phyloP scores from a whole-genome alignment of 2,329 filamentous ascomycete species.

The Ceratocystis harringtonii region DNA sequence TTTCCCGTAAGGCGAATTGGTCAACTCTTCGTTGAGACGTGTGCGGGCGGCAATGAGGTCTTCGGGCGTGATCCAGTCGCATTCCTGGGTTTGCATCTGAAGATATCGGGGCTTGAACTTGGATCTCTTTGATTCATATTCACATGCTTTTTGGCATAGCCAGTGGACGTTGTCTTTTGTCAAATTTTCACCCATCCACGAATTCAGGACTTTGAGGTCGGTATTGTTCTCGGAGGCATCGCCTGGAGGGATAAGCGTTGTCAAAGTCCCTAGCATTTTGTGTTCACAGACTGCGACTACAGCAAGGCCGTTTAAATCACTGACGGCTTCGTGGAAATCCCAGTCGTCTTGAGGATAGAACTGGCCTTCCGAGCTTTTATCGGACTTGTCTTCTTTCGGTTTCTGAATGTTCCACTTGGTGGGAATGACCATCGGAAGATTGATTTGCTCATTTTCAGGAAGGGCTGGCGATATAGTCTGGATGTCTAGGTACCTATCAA shows the following conservation, averaged over 20 bases:
- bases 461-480: slow-evolving; percentile 9
- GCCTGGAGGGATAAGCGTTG: slow-evolving; percentile 13
- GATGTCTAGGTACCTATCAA: slow-evolving; percentile 18
- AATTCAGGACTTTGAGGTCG: background rate
- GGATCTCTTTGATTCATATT: slow-evolving; percentile 20
- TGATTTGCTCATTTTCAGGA: slow-evolving; percentile 18
- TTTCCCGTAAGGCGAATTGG: background rate
- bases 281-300: slow-evolving; percentile 22
- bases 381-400: background rate
- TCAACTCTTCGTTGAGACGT: slow-evolving; percentile 19
- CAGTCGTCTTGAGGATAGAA: slow-evolving; percentile 13
- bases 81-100: slow-evolving; percentile 22
- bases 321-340: slow-evolving; percentile 21
- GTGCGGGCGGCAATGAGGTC: slow-evolving; percentile 19
- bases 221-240: background rate
- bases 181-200: background rate
- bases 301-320: slow-evolving; percentile 23
- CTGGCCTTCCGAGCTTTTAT: background rate
- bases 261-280: slow-evolving; percentile 17
- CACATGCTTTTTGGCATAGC: slow-evolving; percentile 22
- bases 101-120: slow-evolving; percentile 21
- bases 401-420: slow-evolving; percentile 15
- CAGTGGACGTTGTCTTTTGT: slow-evolving; percentile 18
- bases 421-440: slow-evolving; percentile 17
- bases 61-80: slow-evolving; percentile 21